Percentiles rank a stretch among this genome's conserved stretches.
Conservation (phyloP, 805 yeast genomes). For the Wickerhamomyces canadensis region DNA sequence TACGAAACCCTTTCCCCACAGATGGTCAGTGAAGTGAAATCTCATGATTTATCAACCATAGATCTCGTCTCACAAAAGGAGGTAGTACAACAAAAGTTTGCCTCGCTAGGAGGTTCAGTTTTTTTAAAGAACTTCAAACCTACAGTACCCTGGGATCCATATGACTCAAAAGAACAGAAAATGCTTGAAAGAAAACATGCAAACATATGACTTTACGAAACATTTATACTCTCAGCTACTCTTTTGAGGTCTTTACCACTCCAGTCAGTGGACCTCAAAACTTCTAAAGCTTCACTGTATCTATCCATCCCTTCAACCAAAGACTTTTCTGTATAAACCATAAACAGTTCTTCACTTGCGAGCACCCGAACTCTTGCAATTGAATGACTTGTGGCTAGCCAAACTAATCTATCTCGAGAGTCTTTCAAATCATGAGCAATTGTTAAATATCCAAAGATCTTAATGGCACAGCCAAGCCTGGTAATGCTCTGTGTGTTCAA, state of each 20-base stretch:
- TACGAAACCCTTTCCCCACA: neutral
- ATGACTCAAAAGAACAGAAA: conserved; percentile 3
- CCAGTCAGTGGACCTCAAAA: conserved; percentile 16
- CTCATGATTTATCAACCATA: too few species aligned
- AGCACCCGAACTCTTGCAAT: conserved; percentile 27
- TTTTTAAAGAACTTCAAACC: neutral
- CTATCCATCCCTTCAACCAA: conserved; percentile 30
- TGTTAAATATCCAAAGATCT: conserved; percentile 38
- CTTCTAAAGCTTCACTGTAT: conserved; percentile 11
- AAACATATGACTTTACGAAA: neutral
- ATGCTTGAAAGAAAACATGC: neutral
- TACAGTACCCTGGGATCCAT: neutral
- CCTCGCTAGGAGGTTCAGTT: neutral
- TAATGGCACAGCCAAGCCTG: conserved; percentile 35
- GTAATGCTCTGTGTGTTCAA: conserved; percentile 38
- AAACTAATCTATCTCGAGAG: conserved; percentile 18
- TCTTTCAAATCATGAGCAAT: conserved; percentile 10
- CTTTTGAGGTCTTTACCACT: conserved; percentile 1
- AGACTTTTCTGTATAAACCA: conserved; percentile 26
- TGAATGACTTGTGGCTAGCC: conserved; percentile 29
- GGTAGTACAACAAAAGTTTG: too few species aligned
- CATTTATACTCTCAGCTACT: neutral
- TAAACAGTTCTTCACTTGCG: conserved; percentile 40
- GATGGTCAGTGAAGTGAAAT: neutral
- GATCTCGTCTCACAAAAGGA: too few species aligned